Percentiles rank a stretch among this genome's conserved stretches.
phyloP scores from a whole-genome alignment of 2,329 filamentous ascomycete genomes.

The Botrytis fabae region DNA sequence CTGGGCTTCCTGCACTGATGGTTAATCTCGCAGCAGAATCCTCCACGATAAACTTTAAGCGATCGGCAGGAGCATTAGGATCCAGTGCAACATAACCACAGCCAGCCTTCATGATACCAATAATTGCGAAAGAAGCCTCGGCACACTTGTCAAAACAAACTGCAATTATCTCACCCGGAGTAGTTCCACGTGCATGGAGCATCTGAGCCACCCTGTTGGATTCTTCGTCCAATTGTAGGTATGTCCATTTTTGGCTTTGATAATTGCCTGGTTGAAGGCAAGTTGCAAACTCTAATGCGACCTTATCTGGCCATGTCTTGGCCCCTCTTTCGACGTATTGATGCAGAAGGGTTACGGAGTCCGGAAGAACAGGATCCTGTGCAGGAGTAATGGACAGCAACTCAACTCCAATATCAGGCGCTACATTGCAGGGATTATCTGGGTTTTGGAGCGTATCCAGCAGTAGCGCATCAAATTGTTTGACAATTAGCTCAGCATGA shows the following conservation, averaged over 20 bases:
- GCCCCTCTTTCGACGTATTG: conserved; percentile 73
- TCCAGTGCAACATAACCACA: conserved; percentile 45
- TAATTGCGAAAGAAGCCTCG: conserved; percentile 42
- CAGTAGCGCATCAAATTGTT: conserved; percentile 72
- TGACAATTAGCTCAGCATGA: conserved; percentile 66
- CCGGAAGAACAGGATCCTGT: conserved; percentile 53
- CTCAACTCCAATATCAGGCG: conserved; percentile 35
- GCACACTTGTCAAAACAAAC: conserved; percentile 45
- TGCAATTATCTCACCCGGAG: conserved; percentile 51
- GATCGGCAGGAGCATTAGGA: conserved; percentile 42
- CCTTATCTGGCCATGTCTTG: conserved; percentile 53
- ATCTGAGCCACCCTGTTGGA: conserved; percentile 73
- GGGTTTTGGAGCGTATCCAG: conserved; percentile 55
- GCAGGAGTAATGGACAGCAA: conserved; percentile 69
- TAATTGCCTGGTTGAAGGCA: conserved; percentile 51
- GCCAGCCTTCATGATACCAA: conserved; percentile 43
- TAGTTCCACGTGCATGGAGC: conserved; percentile 51
- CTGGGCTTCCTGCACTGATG: conserved; percentile 55
- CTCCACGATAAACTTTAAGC: conserved; percentile 39
- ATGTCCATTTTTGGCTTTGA: conserved; percentile 66
- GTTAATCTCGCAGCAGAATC: conserved; percentile 70
- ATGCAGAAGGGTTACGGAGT: conserved; percentile 65
- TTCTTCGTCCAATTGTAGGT: conserved; percentile 66
- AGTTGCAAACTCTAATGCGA: conserved; percentile 74
- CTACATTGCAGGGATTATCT: conserved; percentile 39